Evolutionary conservation across 2,329 filamentous ascomycete genomes (phyloP).

Genomic region (Diplodia sapinea): DNA sequence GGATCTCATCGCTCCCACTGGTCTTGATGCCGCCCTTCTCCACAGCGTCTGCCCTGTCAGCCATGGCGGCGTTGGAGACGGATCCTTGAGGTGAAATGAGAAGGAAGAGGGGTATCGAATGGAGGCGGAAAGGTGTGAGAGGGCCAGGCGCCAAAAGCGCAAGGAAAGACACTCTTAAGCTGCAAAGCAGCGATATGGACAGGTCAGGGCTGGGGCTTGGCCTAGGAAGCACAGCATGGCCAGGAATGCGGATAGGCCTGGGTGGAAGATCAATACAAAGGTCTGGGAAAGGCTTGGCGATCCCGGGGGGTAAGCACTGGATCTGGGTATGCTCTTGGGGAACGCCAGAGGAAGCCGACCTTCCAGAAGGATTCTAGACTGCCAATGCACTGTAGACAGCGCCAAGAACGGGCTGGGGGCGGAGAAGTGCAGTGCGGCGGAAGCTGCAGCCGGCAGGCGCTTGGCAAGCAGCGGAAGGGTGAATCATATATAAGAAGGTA

Average conservation of each 20-base stretch:
- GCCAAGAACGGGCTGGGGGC: slow-evolving; percentile 8
- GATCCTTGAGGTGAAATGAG: background rate
- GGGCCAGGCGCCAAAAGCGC: background rate
- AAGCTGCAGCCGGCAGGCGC: background rate
- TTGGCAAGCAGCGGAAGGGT: slow-evolving; percentile 15
- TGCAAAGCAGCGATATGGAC: background rate
- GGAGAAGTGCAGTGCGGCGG: slow-evolving; percentile 2
- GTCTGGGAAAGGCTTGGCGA: slow-evolving; percentile 20
- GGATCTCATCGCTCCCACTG: slow-evolving; percentile 22
- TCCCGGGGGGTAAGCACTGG: slow-evolving; percentile 13
- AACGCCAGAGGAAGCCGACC: slow-evolving; percentile 8
- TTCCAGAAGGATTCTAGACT: slow-evolving; percentile 25
- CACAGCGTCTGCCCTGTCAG: slow-evolving; percentile 22
- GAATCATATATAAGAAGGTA: background rate
- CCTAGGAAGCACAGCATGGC: background rate
- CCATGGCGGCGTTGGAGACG: slow-evolving; percentile 2
- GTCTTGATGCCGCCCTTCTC: slow-evolving; percentile 27
- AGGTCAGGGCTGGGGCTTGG: background rate
- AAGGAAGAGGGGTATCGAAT: background rate
- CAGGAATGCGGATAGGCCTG: background rate
- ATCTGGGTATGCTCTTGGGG: slow-evolving; percentile 12
- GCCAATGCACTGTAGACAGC: slow-evolving; percentile 11
- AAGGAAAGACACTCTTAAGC: slow-evolving; percentile 10
- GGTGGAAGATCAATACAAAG: slow-evolving; percentile 11
- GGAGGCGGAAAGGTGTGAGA: background rate